Conservation (phyloP, 805 yeast species). For the Candida vaughaniae region DNA sequence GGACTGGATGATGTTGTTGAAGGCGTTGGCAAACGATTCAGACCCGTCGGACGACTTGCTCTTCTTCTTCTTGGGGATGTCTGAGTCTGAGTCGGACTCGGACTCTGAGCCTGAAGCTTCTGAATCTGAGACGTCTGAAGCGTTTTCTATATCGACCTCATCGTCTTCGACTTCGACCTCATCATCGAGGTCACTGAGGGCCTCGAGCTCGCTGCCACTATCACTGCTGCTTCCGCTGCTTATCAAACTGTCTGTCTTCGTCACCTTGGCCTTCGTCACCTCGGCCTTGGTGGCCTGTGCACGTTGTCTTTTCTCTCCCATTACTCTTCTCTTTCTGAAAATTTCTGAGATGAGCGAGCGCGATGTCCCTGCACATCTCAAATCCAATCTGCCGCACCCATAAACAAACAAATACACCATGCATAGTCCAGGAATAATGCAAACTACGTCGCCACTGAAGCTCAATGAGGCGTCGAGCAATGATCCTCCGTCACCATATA, state of each 20-base stretch:
- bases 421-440: too few relatives aligned
- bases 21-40: constrained; percentile 74
- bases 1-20: constrained; percentile 80
- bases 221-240: too few relatives aligned
- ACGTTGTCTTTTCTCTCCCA: not conserved
- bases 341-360: too few relatives aligned
- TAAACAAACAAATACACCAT: too few relatives aligned
- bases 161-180: constrained; percentile 3
- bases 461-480: constrained; percentile 1
- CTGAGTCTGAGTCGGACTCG: constrained; percentile 30
- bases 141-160: constrained; percentile 6
- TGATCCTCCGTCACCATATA: constrained; percentile 6
- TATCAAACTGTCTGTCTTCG: constrained; percentile 15
- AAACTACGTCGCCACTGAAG: not conserved
- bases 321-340: not conserved
- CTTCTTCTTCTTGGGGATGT: constrained; percentile 50
- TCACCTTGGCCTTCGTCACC: too few relatives aligned
- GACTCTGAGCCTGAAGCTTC: too few relatives aligned
- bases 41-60: constrained; percentile 68
- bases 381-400: too few relatives aligned
- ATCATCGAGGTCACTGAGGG: constrained; percentile 1
- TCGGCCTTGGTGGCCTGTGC: not conserved
- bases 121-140: too few relatives aligned
- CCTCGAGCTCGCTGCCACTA: constrained; percentile 1
- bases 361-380: too few relatives aligned